These are phyloP conservation scores for Osmanthus fragrans DNA, from an alignment of 257 asterid species.

Conservation along the genomic window DNA sequence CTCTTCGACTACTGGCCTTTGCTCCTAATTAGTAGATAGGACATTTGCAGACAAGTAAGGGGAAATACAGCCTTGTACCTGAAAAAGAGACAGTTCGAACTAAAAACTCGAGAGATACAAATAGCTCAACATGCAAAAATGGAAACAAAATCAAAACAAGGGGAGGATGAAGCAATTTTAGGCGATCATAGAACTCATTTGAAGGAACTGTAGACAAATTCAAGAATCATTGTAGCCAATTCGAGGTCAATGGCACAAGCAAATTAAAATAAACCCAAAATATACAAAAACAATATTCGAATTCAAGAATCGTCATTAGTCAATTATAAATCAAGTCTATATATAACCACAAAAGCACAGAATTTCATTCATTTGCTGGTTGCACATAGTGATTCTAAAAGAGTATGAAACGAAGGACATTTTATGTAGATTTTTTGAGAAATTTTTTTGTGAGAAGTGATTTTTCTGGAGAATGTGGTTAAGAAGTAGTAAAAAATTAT, in stretches of 20 bases:
- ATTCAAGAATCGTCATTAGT: not conserved
- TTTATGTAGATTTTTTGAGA: no score
- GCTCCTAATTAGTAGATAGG: slow-evolving; percentile 50
- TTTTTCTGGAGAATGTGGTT: no score
- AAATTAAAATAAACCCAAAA: not conserved
- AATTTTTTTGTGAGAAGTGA: no score
- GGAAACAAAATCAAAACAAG: not conserved
- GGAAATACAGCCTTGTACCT: slow-evolving; percentile 86
- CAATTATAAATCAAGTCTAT: not conserved
- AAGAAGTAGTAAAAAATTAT: no score
- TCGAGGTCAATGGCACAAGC: not conserved
- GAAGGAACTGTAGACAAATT: not conserved
- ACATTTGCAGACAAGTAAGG: slow-evolving; percentile 84
- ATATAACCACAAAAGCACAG: not conserved
- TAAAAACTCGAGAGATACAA: not conserved
- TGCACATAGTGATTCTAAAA: not conserved
- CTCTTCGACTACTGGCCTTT: slow-evolving; percentile 4
- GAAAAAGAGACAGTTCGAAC: slow-evolving; percentile 29
- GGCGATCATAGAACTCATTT: not conserved
- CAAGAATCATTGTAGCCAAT: not conserved
- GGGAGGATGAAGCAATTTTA: not conserved
- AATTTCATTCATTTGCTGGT: not conserved
- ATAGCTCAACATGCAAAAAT: not conserved
- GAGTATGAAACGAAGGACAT: not conserved
- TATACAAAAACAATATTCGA: not conserved